A percentile compares a stretch with the other conserved stretches of the same genome.
Evolutionary conservation across 805 yeast genomes (phyloP).

Genomic region (Saturnispora kantuleensis): DNA sequence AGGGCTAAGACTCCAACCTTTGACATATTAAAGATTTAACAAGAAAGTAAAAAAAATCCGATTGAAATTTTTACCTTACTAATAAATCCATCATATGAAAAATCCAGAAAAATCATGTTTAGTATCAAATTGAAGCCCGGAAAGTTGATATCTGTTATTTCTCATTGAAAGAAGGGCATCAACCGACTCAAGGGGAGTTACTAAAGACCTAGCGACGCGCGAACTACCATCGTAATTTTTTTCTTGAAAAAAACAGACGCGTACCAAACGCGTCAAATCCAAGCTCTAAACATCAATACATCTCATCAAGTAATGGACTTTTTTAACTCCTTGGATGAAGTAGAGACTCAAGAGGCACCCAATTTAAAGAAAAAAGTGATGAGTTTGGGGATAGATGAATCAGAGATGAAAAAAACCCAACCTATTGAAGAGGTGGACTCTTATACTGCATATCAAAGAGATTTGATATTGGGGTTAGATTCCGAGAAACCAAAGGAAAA

Average conservation of each 20-base stretch:
- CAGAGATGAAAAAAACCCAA: not conserved
- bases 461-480: constrained; percentile 2
- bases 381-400: not conserved
- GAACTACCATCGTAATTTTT: too few species aligned
- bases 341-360: not conserved
- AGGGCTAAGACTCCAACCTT: constrained; percentile 87
- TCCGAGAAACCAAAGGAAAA: not conserved
- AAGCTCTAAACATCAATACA: too few species aligned
- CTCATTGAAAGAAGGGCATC: too few species aligned
- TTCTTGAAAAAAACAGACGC: not conserved
- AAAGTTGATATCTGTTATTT: not conserved
- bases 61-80: not conserved
- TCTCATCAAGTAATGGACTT: not conserved
- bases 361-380: not conserved
- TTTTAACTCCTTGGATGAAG: not conserved
- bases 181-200: too few species aligned
- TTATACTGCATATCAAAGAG: constrained; percentile 3
- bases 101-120: not conserved
- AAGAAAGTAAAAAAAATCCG: not conserved
- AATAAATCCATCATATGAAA: not conserved
- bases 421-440: not conserved
- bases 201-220: too few species aligned
- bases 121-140: not conserved
- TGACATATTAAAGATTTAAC: constrained; percentile 46
- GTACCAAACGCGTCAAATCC: not conserved